Percentiles rank a stretch among this genome's conserved stretches.
phyloP scores from a whole-genome alignment of 768 basidiomycete genomes.

The Hysterangium stoloniferum region DNA sequence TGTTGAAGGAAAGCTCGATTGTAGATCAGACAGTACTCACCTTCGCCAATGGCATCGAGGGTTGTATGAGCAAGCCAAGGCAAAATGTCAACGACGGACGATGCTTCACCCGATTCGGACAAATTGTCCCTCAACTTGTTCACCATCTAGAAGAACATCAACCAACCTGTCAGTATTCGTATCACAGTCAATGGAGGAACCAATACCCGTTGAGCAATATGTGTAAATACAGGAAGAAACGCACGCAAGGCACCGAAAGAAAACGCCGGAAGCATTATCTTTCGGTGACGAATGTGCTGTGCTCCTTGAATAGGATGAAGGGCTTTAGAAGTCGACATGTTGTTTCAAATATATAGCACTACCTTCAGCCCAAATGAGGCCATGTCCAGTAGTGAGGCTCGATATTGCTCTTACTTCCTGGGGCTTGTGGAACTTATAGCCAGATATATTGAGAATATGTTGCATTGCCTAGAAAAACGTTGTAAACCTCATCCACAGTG shows the following conservation, averaged over 20 bases:
- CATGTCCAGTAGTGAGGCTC: conserved; percentile 15
- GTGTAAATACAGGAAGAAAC: neutral
- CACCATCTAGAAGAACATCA: too few species aligned
- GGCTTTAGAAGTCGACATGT: too few species aligned
- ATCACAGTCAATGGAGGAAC: neutral
- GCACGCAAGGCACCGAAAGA: neutral
- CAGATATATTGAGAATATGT: conserved; percentile 22
- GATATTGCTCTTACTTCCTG: neutral
- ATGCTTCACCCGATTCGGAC: neutral
- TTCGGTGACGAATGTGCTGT: neutral
- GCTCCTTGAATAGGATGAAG: too few species aligned
- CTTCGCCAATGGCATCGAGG: conserved; percentile 44
- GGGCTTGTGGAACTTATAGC: conserved; percentile 22
- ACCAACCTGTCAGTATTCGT: too few species aligned
- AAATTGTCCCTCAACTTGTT: neutral
- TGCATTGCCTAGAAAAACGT: conserved; percentile 15
- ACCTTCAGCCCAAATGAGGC: conserved; percentile 18
- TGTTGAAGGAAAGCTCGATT: neutral
- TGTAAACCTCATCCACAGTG: neutral
- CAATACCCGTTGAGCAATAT: neutral
- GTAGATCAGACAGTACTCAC: conserved; percentile 20
- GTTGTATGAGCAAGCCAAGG: conserved; percentile 35
- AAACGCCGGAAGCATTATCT: neutral
- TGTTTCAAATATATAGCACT: too few species aligned
- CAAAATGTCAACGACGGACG: conserved; percentile 18